Percentiles rank a stretch among this genome's conserved stretches.
These are phyloP conservation scores for Leccinum obscurum DNA, from an alignment of 768 basidiomycete species.

Conservation along the genomic window DNA sequence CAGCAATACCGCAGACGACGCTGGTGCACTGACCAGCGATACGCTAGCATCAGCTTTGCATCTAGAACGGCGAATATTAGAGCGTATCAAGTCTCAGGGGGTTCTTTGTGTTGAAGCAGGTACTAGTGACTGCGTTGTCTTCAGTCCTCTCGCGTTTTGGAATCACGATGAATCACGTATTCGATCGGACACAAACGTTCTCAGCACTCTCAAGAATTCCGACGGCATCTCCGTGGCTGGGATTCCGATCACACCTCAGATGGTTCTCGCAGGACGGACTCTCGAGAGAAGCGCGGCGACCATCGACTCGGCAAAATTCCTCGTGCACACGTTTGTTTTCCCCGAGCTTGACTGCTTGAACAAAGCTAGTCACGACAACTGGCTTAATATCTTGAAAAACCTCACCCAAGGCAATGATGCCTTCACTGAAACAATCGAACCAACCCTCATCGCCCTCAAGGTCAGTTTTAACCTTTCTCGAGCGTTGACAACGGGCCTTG, in stretches of 20 bases:
- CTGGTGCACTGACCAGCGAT: conserved; percentile 57
- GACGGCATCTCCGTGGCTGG: conserved; percentile 59
- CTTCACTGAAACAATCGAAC: conserved; percentile 42
- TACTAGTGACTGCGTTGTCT: conserved; percentile 60
- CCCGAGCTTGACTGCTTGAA: conserved; percentile 70
- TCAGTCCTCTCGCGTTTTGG: conserved; percentile 81
- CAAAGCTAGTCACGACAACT: conserved; percentile 58
- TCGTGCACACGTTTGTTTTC: conserved; percentile 84
- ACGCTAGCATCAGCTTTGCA: conserved; percentile 64
- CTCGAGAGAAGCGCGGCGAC: conserved; percentile 50
- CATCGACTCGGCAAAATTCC: conserved; percentile 65
- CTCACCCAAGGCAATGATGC: conserved; percentile 39
- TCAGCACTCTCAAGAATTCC: conserved; percentile 55
- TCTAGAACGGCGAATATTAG: conserved; percentile 59
- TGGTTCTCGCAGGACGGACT: conserved; percentile 73
- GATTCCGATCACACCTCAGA: conserved; percentile 65
- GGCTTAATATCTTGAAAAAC: conserved; percentile 57
- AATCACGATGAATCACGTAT: conserved; percentile 56
- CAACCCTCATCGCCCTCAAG: conserved; percentile 46
- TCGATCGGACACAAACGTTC: conserved; percentile 52
- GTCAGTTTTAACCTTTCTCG: conserved; percentile 29
- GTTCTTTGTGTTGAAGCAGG: conserved; percentile 55
- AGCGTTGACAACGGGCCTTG: conserved; percentile 7
- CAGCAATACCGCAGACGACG: conserved; percentile 42
- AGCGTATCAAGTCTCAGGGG: conserved; percentile 40